Base-by-base conservation (phyloP, 306 rosid genomes). In the Cucumis cinereus region DNA sequence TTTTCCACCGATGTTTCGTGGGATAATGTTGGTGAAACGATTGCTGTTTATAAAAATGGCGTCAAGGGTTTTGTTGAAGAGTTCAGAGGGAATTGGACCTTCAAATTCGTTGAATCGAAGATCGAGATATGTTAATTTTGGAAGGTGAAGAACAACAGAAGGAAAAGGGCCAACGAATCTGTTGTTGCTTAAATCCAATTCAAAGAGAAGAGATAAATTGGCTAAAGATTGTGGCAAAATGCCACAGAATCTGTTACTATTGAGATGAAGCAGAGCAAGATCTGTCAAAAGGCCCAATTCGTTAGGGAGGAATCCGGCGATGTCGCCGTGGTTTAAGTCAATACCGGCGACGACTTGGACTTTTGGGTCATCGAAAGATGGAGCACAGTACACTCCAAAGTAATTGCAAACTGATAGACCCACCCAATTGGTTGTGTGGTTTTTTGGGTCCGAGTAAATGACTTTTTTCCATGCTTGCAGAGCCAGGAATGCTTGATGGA, bases 141-240 rank as follows among this genome's bases (percentile, higher is more conserved):
- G 90, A 30, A 94, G 93, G 55, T 84, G 82, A 59, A 94, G 87
- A 45, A 94, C 90, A 23, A 89, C 95, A 3, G 70, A 58, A 28
- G 96, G 96, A 77, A 94, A 94, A 38, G 96, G 87, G 10, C 97
- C 97, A 1, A 92, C 96, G 53, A 94, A 90, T 82, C 98, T 86
- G 85, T 92, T 94, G 85, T 84, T 92, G 78, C 96, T 88, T 6
- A 94, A 74, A 83, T 94, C 99, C 58, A 94, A 90, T 84, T 94
- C 97, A 33, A 77, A 81, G 71, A 94, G 97, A 13, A 73, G 85
- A 1, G 87, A 75, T 3, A 94, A 93, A 78, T 89, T 90, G 79
- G 86, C 68, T 0, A 92, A 36, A 24, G 91, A 77, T 12, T 35
- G 74, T 1, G 97, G 99, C 23, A 94, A 24, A 41, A 90, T 78